Evolutionary conservation across 2,329 filamentous ascomycete species (phyloP).

Genomic region (Passalora sequoiae): DNA sequence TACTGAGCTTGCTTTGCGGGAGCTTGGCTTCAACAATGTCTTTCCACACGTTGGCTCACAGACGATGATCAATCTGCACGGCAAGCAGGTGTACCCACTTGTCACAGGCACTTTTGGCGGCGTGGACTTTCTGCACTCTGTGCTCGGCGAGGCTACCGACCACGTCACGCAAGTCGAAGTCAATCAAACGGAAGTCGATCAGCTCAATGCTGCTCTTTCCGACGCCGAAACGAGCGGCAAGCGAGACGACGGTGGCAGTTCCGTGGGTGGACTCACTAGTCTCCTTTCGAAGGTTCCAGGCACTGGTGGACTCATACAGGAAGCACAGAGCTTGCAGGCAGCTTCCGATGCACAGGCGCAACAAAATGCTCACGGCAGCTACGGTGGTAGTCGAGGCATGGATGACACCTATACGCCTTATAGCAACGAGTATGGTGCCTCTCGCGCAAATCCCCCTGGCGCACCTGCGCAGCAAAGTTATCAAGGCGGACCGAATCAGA

Average conservation of each 20-base stretch:
- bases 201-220: conserved; percentile 42
- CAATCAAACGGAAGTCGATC: conserved; percentile 44
- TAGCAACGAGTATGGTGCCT: conserved; percentile 17
- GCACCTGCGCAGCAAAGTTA: conserved; percentile 25
- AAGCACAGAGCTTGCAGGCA: conserved; percentile 44
- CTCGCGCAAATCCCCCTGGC: conserved; percentile 21
- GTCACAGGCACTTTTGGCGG: conserved; percentile 52
- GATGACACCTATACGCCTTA: conserved; percentile 21
- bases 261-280: conserved; percentile 48
- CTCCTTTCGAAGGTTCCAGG: conserved; percentile 70
- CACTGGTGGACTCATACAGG: conserved; percentile 42
- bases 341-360: conserved; percentile 46
- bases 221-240: conserved; percentile 36
- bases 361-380: conserved; percentile 29
- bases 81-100: conserved; percentile 47
- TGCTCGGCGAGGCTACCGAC: conserved; percentile 47
- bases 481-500: conserved; percentile 36
- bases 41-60: conserved; percentile 49
- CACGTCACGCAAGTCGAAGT: conserved; percentile 47
- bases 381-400: conserved; percentile 15
- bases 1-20: conserved; percentile 48
- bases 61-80: conserved; percentile 43
- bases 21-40: conserved; percentile 48
- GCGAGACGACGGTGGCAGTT: conserved; percentile 30
- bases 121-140: conserved; percentile 48